Percentiles rank a stretch among this genome's conserved stretches.
Conservation (phyloP, 2,329 filamentous ascomycete genomes). For the Penicillium sp. region DNA sequence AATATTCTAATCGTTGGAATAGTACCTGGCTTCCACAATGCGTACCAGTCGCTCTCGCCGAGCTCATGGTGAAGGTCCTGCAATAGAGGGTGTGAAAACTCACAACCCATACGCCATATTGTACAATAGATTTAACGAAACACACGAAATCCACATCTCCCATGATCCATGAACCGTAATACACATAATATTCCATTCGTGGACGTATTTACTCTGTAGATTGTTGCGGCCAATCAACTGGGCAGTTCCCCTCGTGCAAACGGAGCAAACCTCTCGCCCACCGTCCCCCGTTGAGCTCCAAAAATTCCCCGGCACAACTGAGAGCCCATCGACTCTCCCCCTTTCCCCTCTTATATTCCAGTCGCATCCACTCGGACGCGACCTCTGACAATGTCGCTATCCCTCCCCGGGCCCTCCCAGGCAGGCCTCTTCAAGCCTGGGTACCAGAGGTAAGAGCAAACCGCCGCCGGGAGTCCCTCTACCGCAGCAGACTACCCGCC, state of each 20-base stretch:
- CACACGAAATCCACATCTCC: too few species aligned
- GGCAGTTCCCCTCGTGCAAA: conserved; percentile 38
- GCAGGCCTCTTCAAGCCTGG: conserved; percentile 91
- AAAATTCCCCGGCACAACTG: conserved; percentile 38
- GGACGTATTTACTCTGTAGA: too few species aligned
- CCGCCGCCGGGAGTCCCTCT: conserved; percentile 2
- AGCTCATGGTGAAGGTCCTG: conserved; percentile 6
- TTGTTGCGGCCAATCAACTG: conserved; percentile 23
- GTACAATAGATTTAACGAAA: too few species aligned
- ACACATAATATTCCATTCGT: too few species aligned
- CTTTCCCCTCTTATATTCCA: conserved; percentile 18
- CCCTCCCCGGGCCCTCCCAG: conserved; percentile 92
- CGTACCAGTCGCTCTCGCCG: conserved; percentile 11
- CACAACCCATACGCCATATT: not conserved
- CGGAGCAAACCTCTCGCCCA: conserved; percentile 40
- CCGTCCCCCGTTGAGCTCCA: conserved; percentile 31
- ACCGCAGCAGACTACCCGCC: conserved; percentile 13
- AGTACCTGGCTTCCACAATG: conserved; percentile 22
- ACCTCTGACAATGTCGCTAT: conserved; percentile 70
- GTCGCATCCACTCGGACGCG: conserved; percentile 26
- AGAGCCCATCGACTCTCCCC: conserved; percentile 21
- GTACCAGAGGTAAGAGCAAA: conserved; percentile 76
- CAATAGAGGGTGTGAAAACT: too few species aligned
- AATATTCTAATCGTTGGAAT: not conserved
- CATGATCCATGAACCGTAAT: too few species aligned